Evolutionary conservation across 2,329 filamentous ascomycete genomes (phyloP).

Genomic region (Xenoacremonium recifei): DNA sequence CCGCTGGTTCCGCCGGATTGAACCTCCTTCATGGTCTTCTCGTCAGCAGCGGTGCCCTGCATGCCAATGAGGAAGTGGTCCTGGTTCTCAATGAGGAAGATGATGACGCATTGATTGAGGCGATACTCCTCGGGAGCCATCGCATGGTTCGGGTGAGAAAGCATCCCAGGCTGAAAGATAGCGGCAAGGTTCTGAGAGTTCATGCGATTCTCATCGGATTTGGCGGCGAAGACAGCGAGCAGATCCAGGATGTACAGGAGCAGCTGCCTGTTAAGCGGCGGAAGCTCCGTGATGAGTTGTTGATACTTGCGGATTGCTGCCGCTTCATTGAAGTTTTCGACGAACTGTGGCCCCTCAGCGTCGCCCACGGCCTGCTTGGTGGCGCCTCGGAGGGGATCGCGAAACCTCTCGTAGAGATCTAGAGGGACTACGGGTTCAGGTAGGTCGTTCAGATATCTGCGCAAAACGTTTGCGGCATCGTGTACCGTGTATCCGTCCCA

Average conservation of each 20-base stretch:
- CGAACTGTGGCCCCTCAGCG: conserved; percentile 65
- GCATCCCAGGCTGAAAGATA: conserved; percentile 95
- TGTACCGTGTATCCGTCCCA: conserved; percentile 99
- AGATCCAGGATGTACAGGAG: conserved; percentile 95
- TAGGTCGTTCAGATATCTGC: conserved; percentile 92
- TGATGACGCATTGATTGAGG: conserved; percentile 92
- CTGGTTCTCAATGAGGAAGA: conserved; percentile 97
- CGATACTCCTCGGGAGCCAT: conserved; percentile 95
- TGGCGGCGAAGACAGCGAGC: conserved; percentile 93
- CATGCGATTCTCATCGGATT: conserved; percentile 96
- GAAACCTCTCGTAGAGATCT: conserved; percentile 88
- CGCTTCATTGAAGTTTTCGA: conserved; percentile 61
- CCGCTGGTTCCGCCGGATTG: conserved; percentile 64
- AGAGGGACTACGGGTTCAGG: conserved; percentile 96
- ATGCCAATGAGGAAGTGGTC: conserved; percentile 98
- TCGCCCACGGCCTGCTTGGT: conserved; percentile 73
- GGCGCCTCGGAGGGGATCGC: conserved; percentile 71
- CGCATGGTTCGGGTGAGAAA: conserved; percentile 90
- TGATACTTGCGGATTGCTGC: conserved; percentile 83
- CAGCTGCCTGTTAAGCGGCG: conserved; percentile 88
- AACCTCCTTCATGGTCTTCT: conserved; percentile 64
- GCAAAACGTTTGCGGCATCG: conserved; percentile 93
- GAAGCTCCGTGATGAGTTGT: conserved; percentile 85
- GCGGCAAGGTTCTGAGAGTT: conserved; percentile 90
- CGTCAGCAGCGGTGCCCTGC: conserved; percentile 97